Percentiles rank a stretch among this genome's conserved stretches.
Evolutionary conservation across 2,329 filamentous ascomycete genomes (phyloP).

Genomic region (Aureobasidium sp.): DNA sequence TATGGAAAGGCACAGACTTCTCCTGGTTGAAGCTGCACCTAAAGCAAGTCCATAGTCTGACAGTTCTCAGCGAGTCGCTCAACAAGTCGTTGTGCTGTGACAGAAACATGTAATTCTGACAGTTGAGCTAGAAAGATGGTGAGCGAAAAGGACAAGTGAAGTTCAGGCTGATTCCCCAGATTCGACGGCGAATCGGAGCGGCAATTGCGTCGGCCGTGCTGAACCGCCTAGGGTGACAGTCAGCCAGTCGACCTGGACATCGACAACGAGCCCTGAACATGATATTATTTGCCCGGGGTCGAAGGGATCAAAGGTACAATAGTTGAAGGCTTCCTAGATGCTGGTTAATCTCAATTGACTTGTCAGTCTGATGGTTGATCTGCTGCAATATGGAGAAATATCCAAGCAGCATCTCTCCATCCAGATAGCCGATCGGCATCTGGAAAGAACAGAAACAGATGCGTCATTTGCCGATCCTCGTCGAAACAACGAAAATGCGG

Average conservation of each 20-base stretch:
- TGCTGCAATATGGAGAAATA: background rate
- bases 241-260: background rate
- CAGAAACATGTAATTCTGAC: too few relatives aligned
- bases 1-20: too few relatives aligned
- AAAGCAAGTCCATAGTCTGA: too few relatives aligned
- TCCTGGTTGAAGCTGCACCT: too few relatives aligned
- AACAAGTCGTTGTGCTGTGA: too few relatives aligned
- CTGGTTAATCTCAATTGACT: background rate
- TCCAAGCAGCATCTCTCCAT: background rate
- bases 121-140: background rate
- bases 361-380: background rate
- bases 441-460: background rate
- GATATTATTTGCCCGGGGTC: background rate
- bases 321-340: background rate
- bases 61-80: too few relatives aligned
- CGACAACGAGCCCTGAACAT: background rate
- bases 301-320: background rate
- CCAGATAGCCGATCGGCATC: background rate
- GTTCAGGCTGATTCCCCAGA: slow-evolving; percentile 2
- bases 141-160: background rate
- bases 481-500: background rate
- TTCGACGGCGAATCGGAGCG: background rate
- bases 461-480: slow-evolving; percentile 5
- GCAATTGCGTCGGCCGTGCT: slow-evolving; percentile 1
- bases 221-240: background rate